Percentiles rank a stretch among this genome's conserved stretches.
phyloP scores from a whole-genome alignment of 2,329 filamentous ascomycete genomes.

The Penicillium sp. region DNA sequence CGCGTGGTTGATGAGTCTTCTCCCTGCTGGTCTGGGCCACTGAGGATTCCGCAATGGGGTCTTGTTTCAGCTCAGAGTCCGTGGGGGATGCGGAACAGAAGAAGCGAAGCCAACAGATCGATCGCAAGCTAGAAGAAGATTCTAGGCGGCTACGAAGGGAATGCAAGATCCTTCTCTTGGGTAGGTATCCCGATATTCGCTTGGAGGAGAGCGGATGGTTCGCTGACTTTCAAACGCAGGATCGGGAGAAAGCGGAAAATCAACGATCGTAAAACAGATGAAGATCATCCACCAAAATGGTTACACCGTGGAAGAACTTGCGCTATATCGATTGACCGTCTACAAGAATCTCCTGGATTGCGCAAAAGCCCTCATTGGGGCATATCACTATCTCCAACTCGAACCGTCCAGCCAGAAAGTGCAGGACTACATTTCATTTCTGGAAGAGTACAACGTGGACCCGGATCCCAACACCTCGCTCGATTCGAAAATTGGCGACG shows the following conservation, averaged over 20 bases:
- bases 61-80: conserved; percentile 84
- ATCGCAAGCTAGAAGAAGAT: conserved; percentile 90
- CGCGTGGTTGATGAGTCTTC: conserved; percentile 26
- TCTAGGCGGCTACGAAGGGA: conserved; percentile 88
- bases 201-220: conserved; percentile 6
- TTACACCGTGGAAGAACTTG: conserved; percentile 90
- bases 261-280: conserved; percentile 99
- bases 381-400: conserved; percentile 89
- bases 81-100: conserved; percentile 83
- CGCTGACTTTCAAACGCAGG: conserved; percentile 54
- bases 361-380: conserved; percentile 86
- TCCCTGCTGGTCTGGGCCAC: conserved; percentile 25
- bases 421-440: conserved; percentile 71
- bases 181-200: conserved; percentile 49
- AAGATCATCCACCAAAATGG: conserved; percentile 99
- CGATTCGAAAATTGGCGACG: conserved; percentile 75
- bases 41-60: conserved; percentile 65
- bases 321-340: conserved; percentile 90
- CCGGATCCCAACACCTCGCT: conserved; percentile 84
- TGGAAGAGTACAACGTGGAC: conserved; percentile 85
- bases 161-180: conserved; percentile 96
- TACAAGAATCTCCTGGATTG: conserved; percentile 99
- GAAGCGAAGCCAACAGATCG: conserved; percentile 95
- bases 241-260: conserved; percentile 97
- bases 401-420: conserved; percentile 71